Evolutionary conservation across 2,329 filamentous ascomycete species (phyloP), one percentile per base, ranked within the genome.

Genomic region (Pseudocercospora musae): DNA sequence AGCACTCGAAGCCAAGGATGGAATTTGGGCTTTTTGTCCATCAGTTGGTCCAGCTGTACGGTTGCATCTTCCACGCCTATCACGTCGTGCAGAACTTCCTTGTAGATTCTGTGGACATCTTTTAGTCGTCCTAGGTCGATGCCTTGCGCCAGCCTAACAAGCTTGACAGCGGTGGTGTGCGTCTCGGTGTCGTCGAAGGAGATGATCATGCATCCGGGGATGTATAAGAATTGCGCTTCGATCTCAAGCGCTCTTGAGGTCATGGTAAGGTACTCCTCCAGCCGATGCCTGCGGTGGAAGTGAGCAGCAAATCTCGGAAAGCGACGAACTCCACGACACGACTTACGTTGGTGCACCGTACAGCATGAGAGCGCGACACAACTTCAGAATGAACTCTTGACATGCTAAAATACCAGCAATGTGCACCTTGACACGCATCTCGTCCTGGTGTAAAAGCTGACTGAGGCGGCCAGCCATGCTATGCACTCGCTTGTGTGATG

Each of bases 261-360:
- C 90, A 94, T 96, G 66, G 85, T 88, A 85, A 97, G 88, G 75
- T 96, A 96, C 73, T 96, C 90, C 76, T 97, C 93, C 18, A 97
- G 80, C 10, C 93, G 88, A n/a, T 37, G 33, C 3, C 33, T 37
- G 33, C n/a, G 13, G 33, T 4, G 13, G 7, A n/a, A 37, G 4
- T 37, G 15, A 37, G 33, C 33, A 33, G 31, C 10, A 1, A 33
- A 13, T 33, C 31, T 33, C 13, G 31, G 15, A 15, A 9, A 33
- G 2, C 1, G 13, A 9, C 31, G 13, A 13, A 6, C 6, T n/a
- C 13, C 13, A 37, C 33, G 13, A 37, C 33, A n/a, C 33, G 15
- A 37, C 33, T 37, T 37, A 37, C 33, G 33, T 37, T 37, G 33
- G 33, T n/a, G 48, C 93, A 11, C 93, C 93, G 67, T 91, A 96